Base-by-base conservation (phyloP, 495 filamentous ascomycete species). In the Neurospora sublineolata region DNA sequence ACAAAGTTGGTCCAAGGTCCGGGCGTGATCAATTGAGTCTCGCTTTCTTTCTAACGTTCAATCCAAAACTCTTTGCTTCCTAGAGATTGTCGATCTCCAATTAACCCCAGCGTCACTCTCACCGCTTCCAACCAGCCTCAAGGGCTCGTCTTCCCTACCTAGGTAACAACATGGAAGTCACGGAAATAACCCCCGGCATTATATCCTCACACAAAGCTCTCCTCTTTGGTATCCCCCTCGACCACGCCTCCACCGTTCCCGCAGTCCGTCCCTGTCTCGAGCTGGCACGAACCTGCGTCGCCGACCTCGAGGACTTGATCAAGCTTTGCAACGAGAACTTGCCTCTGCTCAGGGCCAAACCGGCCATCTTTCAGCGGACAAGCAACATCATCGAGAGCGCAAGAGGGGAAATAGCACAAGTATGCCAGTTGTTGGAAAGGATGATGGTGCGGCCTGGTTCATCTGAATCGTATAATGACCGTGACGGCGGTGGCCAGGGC, bases 241-340 rank as follows among this genome's bases (percentile, higher is more conserved):
- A 73, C 46, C 71, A 76, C 12, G 71, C 71, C 36, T 72, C 73
- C 38, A 39, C 41, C 20, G 14, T 3, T 1, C 1, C 52, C 27
- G 73, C 67, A 11, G 73, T 75, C 52, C 68, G 75, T 0, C 71
- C 71, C 37, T 73, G 71, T 64, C 37, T 76, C 67, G 75, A 75
- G 44, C 73, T 73, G 18, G 69, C 75, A 0, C 75, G 73, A 8
- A 72, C 68, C 20, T 76, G 73, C 38, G 46, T 75, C 58, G 23
- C 36, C 67, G 73, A 76, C 71, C 60, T 76, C 37, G 40, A 75
- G 46, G 69, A 73, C 33, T 73, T 75, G 30, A 76, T 76, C 68
- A 70, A 67, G 68, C 71, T 76, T 3, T 73, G 75, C 4, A 69
- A 75, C 12, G 69, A 72, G 68, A 69, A 72, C 30, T 27, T 76